Evolutionary conservation across 148 eudicot species (phyloP).

Genomic region (Cornus kousa): DNA sequence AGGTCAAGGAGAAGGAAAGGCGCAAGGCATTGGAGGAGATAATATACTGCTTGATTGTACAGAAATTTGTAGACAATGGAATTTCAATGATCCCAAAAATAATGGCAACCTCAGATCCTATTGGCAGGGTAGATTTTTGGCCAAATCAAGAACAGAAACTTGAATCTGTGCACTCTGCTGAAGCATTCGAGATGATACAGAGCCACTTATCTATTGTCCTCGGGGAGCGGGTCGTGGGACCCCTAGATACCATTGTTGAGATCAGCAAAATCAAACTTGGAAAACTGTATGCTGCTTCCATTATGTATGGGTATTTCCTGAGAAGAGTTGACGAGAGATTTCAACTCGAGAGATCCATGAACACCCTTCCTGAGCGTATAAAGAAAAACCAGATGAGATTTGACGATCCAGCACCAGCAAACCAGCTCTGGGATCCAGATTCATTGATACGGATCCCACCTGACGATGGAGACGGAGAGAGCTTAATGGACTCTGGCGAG

Average conservation of each 20-base stretch:
- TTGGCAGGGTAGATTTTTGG: slow-evolving; percentile 86
- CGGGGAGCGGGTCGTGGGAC: slow-evolving; percentile 71
- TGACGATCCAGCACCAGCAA: slow-evolving; percentile 37
- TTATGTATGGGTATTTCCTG: slow-evolving; percentile 93
- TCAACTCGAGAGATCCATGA: slow-evolving; percentile 89
- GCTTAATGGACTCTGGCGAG: slow-evolving; percentile 31
- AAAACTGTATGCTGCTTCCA: slow-evolving; percentile 92
- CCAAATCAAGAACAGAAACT: slow-evolving; percentile 88
- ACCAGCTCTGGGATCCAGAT: slow-evolving; percentile 70
- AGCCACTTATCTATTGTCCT: slow-evolving; percentile 78
- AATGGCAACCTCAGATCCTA: slow-evolving; percentile 45
- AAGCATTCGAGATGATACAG: slow-evolving; percentile 89
- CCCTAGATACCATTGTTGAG: slow-evolving; percentile 51
- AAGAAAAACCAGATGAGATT: slow-evolving; percentile 28
- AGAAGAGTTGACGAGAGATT: slow-evolving; percentile 85
- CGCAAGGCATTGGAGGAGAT: slow-evolving; percentile 73
- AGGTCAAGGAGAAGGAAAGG: slow-evolving; percentile 85
- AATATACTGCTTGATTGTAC: slow-evolving; percentile 77
- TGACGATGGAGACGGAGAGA: slow-evolving; percentile 48
- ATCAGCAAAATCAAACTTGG: slow-evolving; percentile 94
- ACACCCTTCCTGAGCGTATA: slow-evolving; percentile 75
- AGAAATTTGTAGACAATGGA: slow-evolving; percentile 59
- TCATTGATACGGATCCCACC: slow-evolving; percentile 56
- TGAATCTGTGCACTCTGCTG: slow-evolving; percentile 75
- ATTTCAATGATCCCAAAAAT: slow-evolving; percentile 80